Conservation (phyloP, 1,284 basidiomycete species). For the Xanthoconium separans region DNA sequence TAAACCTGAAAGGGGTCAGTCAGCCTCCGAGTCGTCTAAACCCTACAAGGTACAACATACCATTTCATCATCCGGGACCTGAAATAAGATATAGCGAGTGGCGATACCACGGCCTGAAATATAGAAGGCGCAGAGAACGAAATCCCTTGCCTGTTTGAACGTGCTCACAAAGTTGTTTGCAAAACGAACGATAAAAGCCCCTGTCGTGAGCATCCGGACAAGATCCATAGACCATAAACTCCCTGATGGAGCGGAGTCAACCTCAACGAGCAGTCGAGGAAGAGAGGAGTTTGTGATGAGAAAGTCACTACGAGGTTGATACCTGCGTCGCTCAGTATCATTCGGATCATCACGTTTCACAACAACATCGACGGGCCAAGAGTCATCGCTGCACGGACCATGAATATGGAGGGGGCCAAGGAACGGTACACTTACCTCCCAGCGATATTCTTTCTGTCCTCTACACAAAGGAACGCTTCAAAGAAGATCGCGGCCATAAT, state of each 20-base stretch:
- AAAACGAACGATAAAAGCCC: not conserved
- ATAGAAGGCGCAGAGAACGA: not conserved
- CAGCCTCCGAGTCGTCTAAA: not conserved
- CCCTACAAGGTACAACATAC: not conserved
- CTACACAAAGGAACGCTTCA: not conserved
- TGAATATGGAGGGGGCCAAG: not conserved
- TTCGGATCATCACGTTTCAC: not conserved
- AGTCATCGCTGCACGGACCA: not conserved
- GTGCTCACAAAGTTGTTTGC: not conserved
- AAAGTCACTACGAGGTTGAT: not conserved
- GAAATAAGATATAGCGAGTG: not conserved
- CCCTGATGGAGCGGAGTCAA: not conserved
- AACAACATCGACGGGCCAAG: not conserved
- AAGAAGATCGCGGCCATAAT: not conserved
- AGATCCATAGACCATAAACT: not conserved
- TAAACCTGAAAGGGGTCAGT: not conserved
- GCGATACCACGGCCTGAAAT: not conserved
- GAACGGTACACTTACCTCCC: not conserved
- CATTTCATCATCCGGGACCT: not conserved
- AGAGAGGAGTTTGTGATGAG: not conserved
- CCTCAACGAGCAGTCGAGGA: not conserved
- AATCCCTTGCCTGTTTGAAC: not conserved
- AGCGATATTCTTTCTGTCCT: not conserved
- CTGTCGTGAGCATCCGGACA: not conserved
- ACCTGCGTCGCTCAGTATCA: not conserved